Base-by-base conservation (phyloP, 2,329 filamentous ascomycete species). In the Penicillium hesseltinei region DNA sequence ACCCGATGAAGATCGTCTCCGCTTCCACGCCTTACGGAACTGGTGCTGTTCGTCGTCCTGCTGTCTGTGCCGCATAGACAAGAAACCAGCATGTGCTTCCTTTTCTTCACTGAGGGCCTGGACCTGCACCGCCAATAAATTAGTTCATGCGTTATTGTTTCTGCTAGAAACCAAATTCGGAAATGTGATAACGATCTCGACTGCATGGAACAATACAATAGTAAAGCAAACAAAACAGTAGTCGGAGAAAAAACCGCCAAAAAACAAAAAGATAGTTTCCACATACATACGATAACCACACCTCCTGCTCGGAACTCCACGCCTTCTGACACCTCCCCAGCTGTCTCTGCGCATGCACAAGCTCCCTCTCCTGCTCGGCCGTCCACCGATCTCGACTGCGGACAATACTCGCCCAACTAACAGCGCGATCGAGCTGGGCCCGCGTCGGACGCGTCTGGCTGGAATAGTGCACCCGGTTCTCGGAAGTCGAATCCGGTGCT, bases 221-320 rank as follows among this genome's bases (percentile, higher is more conserved):
- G 15, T 36, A 25, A n/a, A 4, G 27, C 23, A 31, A 25, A 54
- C 17, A 47, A 42, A 38, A 44, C 19, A 17, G 19, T 25, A 51
- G 51, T 27, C 40, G 40, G 35, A 43, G 52, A 33, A 38, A 54
- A 44, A 31, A 2, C 29, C 29, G n/a, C 11, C 29, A 31, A 31
- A 31, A 2, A 23, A n/a, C n/a, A 42, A 25, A 25, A 11, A 49
- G 35, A 56, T 35, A 33, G 2, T 44, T 2, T 2, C 5, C 33
- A 68, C 71, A 55, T 66, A 74, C 72, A 68, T 68, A 65, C 19
- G 62, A 57, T 54, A 74, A 51, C 71, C 71, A 73, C 17, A 73
- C 38, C 44, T 74, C 72, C 50, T 74, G 71, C 51, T 73, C 70
- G 10, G 71, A 73, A 51, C 69, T 72, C 70, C 70, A 74, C 2